Base-by-base conservation (phyloP, 2,329 filamentous ascomycete species). In the Pseudogymnoascus sp. region DNA sequence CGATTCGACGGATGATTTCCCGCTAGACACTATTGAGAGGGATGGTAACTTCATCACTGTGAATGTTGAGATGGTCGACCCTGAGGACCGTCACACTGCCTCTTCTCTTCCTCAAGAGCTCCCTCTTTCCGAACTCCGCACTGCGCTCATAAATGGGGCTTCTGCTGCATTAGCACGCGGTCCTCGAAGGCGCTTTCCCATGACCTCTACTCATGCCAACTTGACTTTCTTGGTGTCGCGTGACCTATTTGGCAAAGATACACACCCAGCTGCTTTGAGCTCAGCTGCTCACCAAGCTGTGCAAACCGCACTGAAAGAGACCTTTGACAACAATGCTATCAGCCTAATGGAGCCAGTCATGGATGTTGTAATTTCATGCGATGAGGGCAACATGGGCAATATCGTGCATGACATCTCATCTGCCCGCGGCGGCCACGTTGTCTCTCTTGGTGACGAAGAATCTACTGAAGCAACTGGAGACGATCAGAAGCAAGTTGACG, bases 291-390 rank as follows among this genome's bases (percentile, higher is more conserved):
- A 76, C 72, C 84, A 75, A 71, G 89, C 90, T 1, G 88, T 93
- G 0, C 84, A 88, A 64, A 79, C 82, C 7, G 88, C 88, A 0
- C 81, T 97, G 0, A 83, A 84, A 60, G 80, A 85, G 16, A 85
- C 87, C 0, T 80, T 84, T 63, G 77, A 81, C 8, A 75, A 77
- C 28, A 72, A 78, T 2, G 77, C 79, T 2, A 83, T 91, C 1
- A 82, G 83, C 1, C 79, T 99, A 40, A 88, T 97, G 77, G 95
- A 99, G 72, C 95, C 95, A 1, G 90, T 99, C 62, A 97, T 97
- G 91, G 87, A 88, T 65, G 91, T 90, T 4, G 86, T 88, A 61
- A 96, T 99, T 71, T 87, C 85, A 68, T 91, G 95, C 60, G 90
- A 95, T 61, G 93, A 97, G 75, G 82, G 83, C 5, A 87, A 85